These are phyloP conservation scores for Scedosporium boydii DNA, from an alignment of 2,329 filamentous ascomycete species.

Conservation along the genomic window DNA sequence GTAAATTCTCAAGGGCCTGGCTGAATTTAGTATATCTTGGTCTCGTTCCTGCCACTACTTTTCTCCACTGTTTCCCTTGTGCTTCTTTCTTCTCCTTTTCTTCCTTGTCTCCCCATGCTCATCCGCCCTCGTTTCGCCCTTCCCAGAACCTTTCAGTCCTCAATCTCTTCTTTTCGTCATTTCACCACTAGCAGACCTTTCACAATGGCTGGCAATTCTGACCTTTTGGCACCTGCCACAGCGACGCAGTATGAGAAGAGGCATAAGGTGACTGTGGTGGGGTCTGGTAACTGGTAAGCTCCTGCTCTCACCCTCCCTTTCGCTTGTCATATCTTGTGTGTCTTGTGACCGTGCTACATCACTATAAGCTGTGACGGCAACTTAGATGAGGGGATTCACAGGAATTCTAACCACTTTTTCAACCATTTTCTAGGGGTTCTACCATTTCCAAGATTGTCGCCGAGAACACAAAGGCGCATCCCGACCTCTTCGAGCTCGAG, in stretches of 20 bases:
- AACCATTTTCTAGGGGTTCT: constrained; percentile 58
- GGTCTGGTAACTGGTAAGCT: constrained; percentile 87
- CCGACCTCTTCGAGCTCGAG: constrained; percentile 72
- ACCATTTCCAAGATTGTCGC: constrained; percentile 96
- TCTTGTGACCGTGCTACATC: background rate
- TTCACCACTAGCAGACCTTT: background rate
- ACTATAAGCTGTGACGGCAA: too few relatives aligned
- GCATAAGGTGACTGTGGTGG: constrained; percentile 89
- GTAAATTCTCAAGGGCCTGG: background rate
- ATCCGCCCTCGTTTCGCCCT: constrained; percentile 11
- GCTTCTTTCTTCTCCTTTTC: constrained; percentile 11
- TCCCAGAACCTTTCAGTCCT: background rate
- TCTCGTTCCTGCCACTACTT: constrained; percentile 14
- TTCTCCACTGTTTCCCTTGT: constrained; percentile 11
- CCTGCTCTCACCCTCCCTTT: background rate
- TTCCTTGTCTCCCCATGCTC: constrained; percentile 10
- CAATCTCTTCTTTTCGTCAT: background rate
- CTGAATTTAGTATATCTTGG: background rate
- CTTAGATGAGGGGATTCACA: too few relatives aligned
- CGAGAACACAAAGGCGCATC: constrained; percentile 74
- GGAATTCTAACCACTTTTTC: too few relatives aligned
- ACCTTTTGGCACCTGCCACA: constrained; percentile 10
- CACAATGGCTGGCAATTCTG: background rate
- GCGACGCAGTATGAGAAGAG: constrained; percentile 52
- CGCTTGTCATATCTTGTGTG: background rate